phyloP scores from a whole-genome alignment of 192 early-diverging fungal species.

The Backusella parvicylindrica region DNA sequence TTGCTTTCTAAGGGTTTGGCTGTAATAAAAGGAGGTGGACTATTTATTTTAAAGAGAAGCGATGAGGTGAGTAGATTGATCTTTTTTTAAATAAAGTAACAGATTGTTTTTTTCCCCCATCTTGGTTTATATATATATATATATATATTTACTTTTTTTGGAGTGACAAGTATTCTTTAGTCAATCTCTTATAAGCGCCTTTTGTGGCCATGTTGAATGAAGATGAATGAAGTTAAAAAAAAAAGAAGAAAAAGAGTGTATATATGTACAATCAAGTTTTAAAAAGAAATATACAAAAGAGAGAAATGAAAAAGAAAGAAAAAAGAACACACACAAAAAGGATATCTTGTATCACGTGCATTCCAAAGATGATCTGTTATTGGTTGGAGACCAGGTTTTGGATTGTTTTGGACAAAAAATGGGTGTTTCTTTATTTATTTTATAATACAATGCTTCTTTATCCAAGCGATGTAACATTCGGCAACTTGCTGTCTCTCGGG shows the following conservation, averaged over 20 bases:
- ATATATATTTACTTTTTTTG: slow-evolving; percentile 47
- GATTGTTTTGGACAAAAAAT: background rate
- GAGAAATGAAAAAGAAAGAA: background rate
- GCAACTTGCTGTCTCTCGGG: background rate
- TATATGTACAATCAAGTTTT: background rate
- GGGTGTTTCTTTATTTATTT: background rate
- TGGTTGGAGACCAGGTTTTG: background rate
- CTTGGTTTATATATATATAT: background rate
- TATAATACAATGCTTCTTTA: background rate
- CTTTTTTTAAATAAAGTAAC: background rate
- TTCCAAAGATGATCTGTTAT: background rate
- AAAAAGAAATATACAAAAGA: background rate
- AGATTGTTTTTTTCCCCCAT: background rate
- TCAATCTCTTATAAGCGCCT: slow-evolving; percentile 71
- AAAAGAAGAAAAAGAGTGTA: background rate
- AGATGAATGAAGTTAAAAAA: background rate
- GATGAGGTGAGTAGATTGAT: background rate
- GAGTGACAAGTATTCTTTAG: slow-evolving; percentile 76
- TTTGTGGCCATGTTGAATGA: slow-evolving; percentile 70
- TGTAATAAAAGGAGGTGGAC: slow-evolving; percentile 84
- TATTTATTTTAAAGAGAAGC: slow-evolving; percentile 22
- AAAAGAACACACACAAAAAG: background rate
- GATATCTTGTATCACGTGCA: background rate
- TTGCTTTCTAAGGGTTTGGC: slow-evolving; percentile 92
- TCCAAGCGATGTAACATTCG: background rate